Evolutionary conservation across 768 basidiomycete genomes (phyloP).

Genomic region (Rhodotorula diobovata): DNA sequence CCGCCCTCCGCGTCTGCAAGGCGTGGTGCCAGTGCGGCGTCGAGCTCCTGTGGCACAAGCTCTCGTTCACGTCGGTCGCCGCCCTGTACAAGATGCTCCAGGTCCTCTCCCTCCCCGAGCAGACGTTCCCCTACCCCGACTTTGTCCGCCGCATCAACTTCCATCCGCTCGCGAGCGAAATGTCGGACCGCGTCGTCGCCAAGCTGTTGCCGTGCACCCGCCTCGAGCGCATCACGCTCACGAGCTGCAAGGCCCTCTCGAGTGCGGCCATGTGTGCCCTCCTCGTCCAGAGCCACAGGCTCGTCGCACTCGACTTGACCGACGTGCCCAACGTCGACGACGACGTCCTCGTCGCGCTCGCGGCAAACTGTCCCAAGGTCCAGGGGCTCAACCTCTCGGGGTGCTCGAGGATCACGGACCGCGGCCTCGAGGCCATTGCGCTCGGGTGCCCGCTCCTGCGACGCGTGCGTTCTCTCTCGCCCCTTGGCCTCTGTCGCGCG

Average conservation of each 20-base stretch:
- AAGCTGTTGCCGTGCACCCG: conserved; percentile 67
- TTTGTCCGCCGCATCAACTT: conserved; percentile 92
- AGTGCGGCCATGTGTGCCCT: conserved; percentile 70
- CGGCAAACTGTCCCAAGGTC: conserved; percentile 67
- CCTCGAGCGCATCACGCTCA: conserved; percentile 86
- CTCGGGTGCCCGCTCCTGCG: conserved; percentile 68
- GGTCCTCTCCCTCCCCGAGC: conserved; percentile 57
- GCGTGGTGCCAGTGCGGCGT: conserved; percentile 95
- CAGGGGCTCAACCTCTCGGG: conserved; percentile 89
- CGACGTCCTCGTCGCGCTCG: conserved; percentile 67
- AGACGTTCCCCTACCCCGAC: conserved; percentile 78
- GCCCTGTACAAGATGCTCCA: conserved; percentile 74
- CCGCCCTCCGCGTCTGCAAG: conserved; percentile 72
- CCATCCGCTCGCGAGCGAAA: conserved; percentile 61
- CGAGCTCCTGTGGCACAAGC: conserved; percentile 90
- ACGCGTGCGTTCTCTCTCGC: conserved; percentile 50
- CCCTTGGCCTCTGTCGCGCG: not conserved
- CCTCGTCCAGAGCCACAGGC: conserved; percentile 62
- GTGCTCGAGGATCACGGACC: conserved; percentile 74
- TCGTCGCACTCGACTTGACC: conserved; percentile 87
- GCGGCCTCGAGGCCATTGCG: conserved; percentile 71
- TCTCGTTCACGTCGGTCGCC: conserved; percentile 63
- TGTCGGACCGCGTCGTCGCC: conserved; percentile 68
- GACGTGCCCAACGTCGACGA: conserved; percentile 81
- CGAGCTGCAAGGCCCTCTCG: conserved; percentile 74